Conservation (phyloP, 148 eudicot genomes). For the Silene uniflora region DNA sequence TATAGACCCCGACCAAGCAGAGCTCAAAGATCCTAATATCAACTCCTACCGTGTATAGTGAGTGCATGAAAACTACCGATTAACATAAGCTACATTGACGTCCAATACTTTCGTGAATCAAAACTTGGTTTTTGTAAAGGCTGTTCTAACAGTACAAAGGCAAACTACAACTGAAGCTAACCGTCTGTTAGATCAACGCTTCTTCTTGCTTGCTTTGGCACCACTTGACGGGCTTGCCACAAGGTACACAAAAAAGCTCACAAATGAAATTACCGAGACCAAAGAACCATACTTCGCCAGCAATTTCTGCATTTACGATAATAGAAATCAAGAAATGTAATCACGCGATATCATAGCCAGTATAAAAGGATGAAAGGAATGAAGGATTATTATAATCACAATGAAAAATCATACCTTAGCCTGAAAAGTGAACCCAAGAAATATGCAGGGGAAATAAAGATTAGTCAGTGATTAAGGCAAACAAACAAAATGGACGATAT, state of each 20-base stretch:
- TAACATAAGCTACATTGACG: background rate
- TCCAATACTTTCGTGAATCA: background rate
- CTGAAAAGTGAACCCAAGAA: slow-evolving; percentile 36
- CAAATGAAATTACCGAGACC: slow-evolving; percentile 57
- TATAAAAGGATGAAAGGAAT: background rate
- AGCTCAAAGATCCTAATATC: slow-evolving; percentile 16
- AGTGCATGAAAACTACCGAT: slow-evolving; percentile 6
- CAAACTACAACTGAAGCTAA: background rate
- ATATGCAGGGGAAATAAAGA: slow-evolving; percentile 16
- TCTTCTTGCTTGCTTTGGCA: slow-evolving; percentile 82
- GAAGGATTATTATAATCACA: background rate
- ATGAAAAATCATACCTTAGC: slow-evolving; percentile 49
- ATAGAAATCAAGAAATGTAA: background rate
- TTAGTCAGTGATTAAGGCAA: slow-evolving; percentile 20
- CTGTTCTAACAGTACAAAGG: slow-evolving; percentile 21
- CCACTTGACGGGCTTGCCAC: slow-evolving; percentile 65
- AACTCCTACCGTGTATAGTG: slow-evolving; percentile 2
- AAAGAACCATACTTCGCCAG: slow-evolving; percentile 74
- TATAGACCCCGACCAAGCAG: background rate
- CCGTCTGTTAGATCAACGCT: slow-evolving; percentile 32
- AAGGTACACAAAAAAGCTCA: slow-evolving; percentile 59
- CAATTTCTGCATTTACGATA: slow-evolving; percentile 51
- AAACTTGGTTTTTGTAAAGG: background rate
- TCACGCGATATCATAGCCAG: background rate
- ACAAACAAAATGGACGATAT: background rate